Percentiles rank a stretch among this genome's conserved stretches.
Conservation (phyloP, 2,329 filamentous ascomycete species). For the Fusarium sp. region DNA sequence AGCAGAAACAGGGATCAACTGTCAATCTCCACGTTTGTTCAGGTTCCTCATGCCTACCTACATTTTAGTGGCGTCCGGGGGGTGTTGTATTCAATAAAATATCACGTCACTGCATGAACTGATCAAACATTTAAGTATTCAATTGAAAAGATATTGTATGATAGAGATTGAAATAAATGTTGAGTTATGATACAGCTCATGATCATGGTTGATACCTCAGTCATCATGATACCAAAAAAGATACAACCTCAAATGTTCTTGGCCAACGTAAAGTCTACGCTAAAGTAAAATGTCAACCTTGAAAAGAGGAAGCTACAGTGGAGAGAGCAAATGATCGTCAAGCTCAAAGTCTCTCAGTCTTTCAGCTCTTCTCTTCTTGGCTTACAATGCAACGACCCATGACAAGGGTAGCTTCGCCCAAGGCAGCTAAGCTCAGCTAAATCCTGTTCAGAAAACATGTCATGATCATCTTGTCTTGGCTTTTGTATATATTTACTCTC, state of each 20-base stretch:
- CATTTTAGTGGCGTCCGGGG: conserved; percentile 34
- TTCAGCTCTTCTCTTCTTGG: conserved; percentile 32
- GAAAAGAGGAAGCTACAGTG: conserved; percentile 1
- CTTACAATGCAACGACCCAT: conserved; percentile 4
- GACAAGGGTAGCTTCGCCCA: conserved; percentile 1
- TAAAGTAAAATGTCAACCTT: conserved; percentile 5
- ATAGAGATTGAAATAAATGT: background rate
- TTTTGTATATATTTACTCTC: conserved; percentile 16
- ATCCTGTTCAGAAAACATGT: conserved; percentile 31
- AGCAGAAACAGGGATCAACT: conserved; percentile 23
- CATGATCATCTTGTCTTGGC: conserved; percentile 30
- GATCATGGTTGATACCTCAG: background rate
- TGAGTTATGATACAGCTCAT: background rate
- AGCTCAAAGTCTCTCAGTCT: conserved; percentile 1
- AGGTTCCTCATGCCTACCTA: too few relatives aligned
- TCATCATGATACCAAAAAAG: conserved; percentile 10
- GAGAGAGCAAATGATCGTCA: conserved; percentile 27
- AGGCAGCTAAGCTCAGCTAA: background rate
- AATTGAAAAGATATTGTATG: background rate
- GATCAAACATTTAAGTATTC: background rate
- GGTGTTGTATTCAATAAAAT: conserved; percentile 2
- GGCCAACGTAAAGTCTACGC: conserved; percentile 1
- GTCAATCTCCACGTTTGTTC: conserved; percentile 32
- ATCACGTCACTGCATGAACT: conserved; percentile 31
- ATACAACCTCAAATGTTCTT: background rate